A percentile compares a stretch with the other conserved stretches of the same genome.
Conservation (phyloP, 495 filamentous ascomycete species). For the Aspergillus ellipticus region DNA sequence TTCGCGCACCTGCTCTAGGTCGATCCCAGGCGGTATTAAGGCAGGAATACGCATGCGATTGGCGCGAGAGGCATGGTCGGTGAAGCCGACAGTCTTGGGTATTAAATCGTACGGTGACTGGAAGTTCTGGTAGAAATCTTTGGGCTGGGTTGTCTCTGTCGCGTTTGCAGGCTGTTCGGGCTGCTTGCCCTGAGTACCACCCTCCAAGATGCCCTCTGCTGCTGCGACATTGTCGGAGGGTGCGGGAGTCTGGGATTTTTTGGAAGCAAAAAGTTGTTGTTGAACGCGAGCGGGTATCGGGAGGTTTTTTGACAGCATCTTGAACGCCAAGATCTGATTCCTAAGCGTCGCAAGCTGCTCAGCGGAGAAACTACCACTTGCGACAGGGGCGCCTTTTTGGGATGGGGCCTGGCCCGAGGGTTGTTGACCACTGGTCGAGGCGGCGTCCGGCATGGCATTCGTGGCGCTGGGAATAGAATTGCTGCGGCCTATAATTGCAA, state of each 20-base stretch:
- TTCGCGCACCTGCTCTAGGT: slow-evolving; percentile 71
- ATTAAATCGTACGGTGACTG: slow-evolving; percentile 61
- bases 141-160: slow-evolving; percentile 26
- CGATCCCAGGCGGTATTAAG: slow-evolving; percentile 80
- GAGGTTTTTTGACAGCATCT: slow-evolving; percentile 73
- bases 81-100: slow-evolving; percentile 64
- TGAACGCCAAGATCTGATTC: slow-evolving; percentile 80
- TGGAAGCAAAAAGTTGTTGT: slow-evolving; percentile 69
- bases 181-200: slow-evolving; percentile 35
- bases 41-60: slow-evolving; percentile 76
- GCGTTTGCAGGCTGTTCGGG: slow-evolving; percentile 32
- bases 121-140: slow-evolving; percentile 57
- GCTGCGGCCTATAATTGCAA: slow-evolving; percentile 25
- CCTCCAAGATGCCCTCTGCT: slow-evolving; percentile 51
- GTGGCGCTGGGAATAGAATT: slow-evolving; percentile 46
- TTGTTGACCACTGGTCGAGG: slow-evolving; percentile 26
- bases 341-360: slow-evolving; percentile 68
- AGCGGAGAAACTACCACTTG: slow-evolving; percentile 56
- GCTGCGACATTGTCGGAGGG: slow-evolving; percentile 53
- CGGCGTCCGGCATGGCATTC: slow-evolving; percentile 27
- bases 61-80: slow-evolving; percentile 67
- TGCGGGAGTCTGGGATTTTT: slow-evolving; percentile 59
- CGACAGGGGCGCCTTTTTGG: slow-evolving; percentile 32
- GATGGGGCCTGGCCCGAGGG: slow-evolving; percentile 17
- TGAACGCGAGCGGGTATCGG: slow-evolving; percentile 71